phyloP scores from a whole-genome alignment of 2,329 filamentous ascomycete genomes.

The Botrytis pseudocinerea region DNA sequence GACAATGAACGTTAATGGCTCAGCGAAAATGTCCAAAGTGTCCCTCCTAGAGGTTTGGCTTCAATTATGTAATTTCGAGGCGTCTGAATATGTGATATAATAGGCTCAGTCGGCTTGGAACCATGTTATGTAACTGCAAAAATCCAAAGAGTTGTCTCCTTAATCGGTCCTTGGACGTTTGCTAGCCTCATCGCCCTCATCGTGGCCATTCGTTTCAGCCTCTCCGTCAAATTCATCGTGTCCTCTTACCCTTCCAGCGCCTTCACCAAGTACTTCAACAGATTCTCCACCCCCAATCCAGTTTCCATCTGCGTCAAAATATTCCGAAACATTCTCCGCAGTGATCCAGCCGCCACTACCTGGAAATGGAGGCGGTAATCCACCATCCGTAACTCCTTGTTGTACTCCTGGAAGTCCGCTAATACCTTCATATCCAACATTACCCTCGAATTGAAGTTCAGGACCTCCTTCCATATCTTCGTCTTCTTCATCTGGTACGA shows the following conservation, averaged over 20 bases:
- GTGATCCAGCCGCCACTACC: constrained; percentile 85
- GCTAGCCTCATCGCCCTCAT: constrained; percentile 43
- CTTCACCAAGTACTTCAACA: constrained; percentile 57
- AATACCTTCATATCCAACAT: constrained; percentile 51
- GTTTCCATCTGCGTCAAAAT: constrained; percentile 78
- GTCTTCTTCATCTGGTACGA: constrained; percentile 68
- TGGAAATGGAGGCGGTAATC: constrained; percentile 66
- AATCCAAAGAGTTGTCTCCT: background rate
- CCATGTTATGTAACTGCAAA: background rate
- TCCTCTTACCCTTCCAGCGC: constrained; percentile 59
- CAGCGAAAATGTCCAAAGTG: background rate
- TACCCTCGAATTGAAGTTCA: constrained; percentile 57
- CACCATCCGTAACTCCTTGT: constrained; percentile 49
- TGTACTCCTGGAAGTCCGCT: constrained; percentile 60
- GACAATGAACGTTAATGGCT: background rate
- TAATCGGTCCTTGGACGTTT: constrained; percentile 16
- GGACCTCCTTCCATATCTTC: constrained; percentile 51
- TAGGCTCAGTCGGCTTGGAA: background rate
- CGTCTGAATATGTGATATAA: background rate
- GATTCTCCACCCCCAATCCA: constrained; percentile 56
- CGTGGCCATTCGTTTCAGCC: constrained; percentile 42
- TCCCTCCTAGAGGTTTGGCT: background rate
- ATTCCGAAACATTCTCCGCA: constrained; percentile 84
- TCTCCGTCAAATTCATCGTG: constrained; percentile 54
- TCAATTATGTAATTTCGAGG: background rate